Percentiles rank a stretch among this genome's conserved stretches.
phyloP scores from a whole-genome alignment of 441 rosid species.

The Biscutella laevigata region DNA sequence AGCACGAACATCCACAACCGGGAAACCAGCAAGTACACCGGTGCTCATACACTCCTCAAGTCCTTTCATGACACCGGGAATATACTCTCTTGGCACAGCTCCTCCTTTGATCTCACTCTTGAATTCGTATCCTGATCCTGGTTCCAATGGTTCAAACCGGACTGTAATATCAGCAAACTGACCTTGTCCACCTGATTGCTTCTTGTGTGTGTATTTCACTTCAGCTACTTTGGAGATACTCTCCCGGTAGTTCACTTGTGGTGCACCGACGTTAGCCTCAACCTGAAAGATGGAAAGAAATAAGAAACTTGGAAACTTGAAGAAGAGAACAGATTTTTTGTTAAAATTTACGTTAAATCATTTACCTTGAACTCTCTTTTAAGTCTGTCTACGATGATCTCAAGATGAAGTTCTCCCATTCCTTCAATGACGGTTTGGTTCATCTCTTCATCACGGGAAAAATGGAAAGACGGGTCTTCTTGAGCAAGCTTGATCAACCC shows the following conservation, averaged over 20 bases:
- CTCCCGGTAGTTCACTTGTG: constrained; percentile 97
- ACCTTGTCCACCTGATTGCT: constrained; percentile 92
- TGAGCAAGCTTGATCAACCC: constrained; percentile 95
- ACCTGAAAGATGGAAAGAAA: constrained; percentile 34
- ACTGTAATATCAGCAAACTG: constrained; percentile 90
- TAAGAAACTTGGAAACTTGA: neutral
- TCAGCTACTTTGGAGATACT: constrained; percentile 78
- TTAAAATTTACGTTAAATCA: no score
- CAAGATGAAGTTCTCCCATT: constrained; percentile 98
- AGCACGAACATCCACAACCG: constrained; percentile 83
- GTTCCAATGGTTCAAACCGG: constrained; percentile 79
- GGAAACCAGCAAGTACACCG: constrained; percentile 86
- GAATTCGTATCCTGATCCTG: constrained; percentile 88
- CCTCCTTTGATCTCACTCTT: constrained; percentile 98
- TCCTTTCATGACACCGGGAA: constrained; percentile 94
- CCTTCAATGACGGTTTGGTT: constrained; percentile 97
- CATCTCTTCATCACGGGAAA: constrained; percentile 83
- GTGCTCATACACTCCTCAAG: constrained; percentile 78
- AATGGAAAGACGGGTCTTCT: constrained; percentile 97
- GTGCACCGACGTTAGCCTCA: constrained; percentile 94
- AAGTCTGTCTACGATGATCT: constrained; percentile 91
- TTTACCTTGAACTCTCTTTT: constrained; percentile 85
- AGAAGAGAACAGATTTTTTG: neutral
- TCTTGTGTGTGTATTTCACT: constrained; percentile 85
- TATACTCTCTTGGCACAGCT: constrained; percentile 71